Percentiles rank a stretch among this genome's conserved stretches.
Evolutionary conservation across 495 filamentous ascomycete species (phyloP).

Genomic region (Hypoxylon trugodes): DNA sequence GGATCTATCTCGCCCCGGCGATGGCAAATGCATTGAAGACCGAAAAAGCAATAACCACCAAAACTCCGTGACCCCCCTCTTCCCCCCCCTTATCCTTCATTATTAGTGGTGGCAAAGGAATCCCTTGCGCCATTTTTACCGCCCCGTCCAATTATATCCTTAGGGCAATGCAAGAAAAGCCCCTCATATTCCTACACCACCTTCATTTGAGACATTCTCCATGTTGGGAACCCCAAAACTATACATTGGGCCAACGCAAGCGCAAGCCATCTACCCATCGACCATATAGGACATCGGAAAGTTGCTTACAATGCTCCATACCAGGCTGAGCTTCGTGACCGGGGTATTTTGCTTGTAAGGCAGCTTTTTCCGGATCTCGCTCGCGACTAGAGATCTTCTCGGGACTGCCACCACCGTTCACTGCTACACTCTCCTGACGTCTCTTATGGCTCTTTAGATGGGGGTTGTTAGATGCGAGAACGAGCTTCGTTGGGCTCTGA

Average conservation of each 20-base stretch:
- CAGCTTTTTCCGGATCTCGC: conserved; percentile 57
- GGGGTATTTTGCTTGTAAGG: conserved; percentile 57
- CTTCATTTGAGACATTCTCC: not conserved
- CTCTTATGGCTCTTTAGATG: conserved; percentile 80
- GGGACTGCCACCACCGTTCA: conserved; percentile 36
- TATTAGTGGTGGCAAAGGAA: not conserved
- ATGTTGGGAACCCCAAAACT: not conserved
- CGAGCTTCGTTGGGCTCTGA: conserved; percentile 58
- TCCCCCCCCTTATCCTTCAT: not conserved
- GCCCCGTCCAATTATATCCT: conserved; percentile 8
- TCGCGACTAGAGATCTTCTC: conserved; percentile 30
- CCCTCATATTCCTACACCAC: conserved; percentile 20
- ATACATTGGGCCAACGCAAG: conserved; percentile 71
- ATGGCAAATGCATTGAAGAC: not conserved
- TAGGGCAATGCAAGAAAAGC: not conserved
- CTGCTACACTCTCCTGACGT: conserved; percentile 67
- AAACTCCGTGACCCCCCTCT: too few relatives aligned
- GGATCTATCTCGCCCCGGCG: not conserved
- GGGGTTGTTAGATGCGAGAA: conserved; percentile 83
- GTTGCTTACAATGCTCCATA: conserved; percentile 89
- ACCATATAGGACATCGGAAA: conserved; percentile 88
- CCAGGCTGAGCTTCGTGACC: conserved; percentile 65
- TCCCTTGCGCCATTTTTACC: not conserved
- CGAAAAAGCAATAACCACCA: not conserved
- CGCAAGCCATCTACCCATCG: conserved; percentile 89